Evolutionary conservation across 129 eudicot genomes (phyloP), one percentile per base, ranked within the genome.

Genomic region (Helianthus tuberosus): DNA sequence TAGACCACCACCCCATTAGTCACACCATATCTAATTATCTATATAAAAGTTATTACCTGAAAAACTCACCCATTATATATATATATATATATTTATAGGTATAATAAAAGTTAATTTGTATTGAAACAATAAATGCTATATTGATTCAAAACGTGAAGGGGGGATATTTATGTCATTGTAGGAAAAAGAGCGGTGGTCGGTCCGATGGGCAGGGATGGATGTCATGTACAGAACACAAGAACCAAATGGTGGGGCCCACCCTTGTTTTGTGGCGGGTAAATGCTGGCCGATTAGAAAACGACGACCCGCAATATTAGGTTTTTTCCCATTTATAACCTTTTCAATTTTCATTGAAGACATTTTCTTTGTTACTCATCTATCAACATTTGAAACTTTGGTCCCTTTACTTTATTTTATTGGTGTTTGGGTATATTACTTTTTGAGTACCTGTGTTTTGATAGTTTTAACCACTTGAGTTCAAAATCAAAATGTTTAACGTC

Each of bases 261-360:
- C 29, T 64, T 76, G 69, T 68, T 58, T 68, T 76, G 23, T 76
- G 69, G 69, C 69, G 74, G 80, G 80, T 75, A 55, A 74, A 75
- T 66, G 60, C 79, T 75, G 67, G 74, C 80, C 0, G 59, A 54
- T 75, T 50, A 55, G 25, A 55, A 66, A 55, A 76, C 48, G 60
- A 76, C 13, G 35, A 55, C 62, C 61, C 35, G 2, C 3, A 16
- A 13, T 51, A 47, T 73, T 73, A 39, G 50, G 7, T 64, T 51
- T 75, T 32, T 32, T 32, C 36, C 3, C 36, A 32, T 32, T 50
- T 10, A 66, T 65, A 41, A 65, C 65, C 36, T 25, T 65, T 65
- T 64, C n/a, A n/a, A 20, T 25, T 65, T 65, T 32, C 32, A 8
- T 25, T 57, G 68, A 25, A 14, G 57, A 43, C 16, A 36, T 55